Evolutionary conservation across 768 basidiomycete genomes (phyloP), one percentile per base, ranked within the genome.

Genomic region (Cytidiella melzeri): DNA sequence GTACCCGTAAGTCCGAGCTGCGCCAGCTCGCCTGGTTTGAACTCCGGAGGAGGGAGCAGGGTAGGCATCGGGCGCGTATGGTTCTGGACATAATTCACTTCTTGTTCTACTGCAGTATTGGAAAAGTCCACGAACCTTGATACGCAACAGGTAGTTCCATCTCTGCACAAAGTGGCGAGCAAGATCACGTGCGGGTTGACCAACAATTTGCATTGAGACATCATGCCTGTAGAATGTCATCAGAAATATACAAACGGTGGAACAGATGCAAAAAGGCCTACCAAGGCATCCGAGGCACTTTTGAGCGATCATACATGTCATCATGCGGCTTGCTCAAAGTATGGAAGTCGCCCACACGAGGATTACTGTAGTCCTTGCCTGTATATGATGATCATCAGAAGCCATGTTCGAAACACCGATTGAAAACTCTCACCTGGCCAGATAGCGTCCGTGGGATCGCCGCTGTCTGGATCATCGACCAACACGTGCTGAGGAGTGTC

Each of bases 281-380:
- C 94, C 95, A 99, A 24, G 96, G 93, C 93, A 98, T 97, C 43
- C 96, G 76, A 4, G 93, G 90, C 18, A 89, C 77, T 64, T 86
- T 95, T 5, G 74, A 67, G 27, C 96, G 81, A 60, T 99, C 94
- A 58, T 95, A 92, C 87, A 95, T 91, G 61, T 97, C 92, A 56
- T 97, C 92, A 41, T 87, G 80, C 0, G 94, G 94, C 64, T 94
- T 96, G 62, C 83, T 76, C 43, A 99, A 75, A 1, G 76, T 78
- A 55, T 88, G 79, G 64, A 94, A 98, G 66, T 98, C 96, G 41
- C 72, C 67, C 9, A 94, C 71, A 15, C 96, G 83, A 36, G 88
- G 87, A 59, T 97, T 97, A 61, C 88, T 87, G 63, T 94, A 96
- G 61, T 96, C 94, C 70, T 97, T 97, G 56, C 92, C 92, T 91